A percentile compares a stretch with the other conserved stretches of the same genome.
Conservation (phyloP, 2,329 filamentous ascomycete genomes). For the Lachnellula hyalina region DNA sequence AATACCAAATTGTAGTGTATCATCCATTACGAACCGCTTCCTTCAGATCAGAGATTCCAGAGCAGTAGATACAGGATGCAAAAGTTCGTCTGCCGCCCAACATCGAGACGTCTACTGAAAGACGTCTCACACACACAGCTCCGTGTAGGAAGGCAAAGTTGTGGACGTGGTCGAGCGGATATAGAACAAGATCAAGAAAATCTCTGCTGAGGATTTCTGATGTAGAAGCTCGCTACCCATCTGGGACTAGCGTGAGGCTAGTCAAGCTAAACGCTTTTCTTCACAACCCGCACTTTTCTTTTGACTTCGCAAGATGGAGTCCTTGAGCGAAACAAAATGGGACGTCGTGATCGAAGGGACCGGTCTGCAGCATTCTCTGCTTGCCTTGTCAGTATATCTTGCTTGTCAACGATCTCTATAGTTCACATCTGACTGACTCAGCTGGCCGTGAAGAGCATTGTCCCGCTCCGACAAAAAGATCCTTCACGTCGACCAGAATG, state of each 20-base stretch:
- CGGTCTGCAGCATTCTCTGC: conserved; percentile 70
- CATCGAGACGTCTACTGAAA: conserved; percentile 52
- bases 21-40: conserved; percentile 78
- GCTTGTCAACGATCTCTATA: conserved; percentile 16
- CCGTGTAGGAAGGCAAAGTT: conserved; percentile 29
- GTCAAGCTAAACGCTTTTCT: conserved; percentile 4
- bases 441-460: conserved; percentile 65
- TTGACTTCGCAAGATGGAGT: conserved; percentile 54
- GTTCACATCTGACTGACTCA: conserved; percentile 67
- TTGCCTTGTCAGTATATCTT: conserved; percentile 59
- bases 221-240: conserved; percentile 5
- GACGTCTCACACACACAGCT: conserved; percentile 35
- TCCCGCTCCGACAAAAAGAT: conserved; percentile 89
- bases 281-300: conserved; percentile 14
- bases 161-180: conserved; percentile 38
- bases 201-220: conserved; percentile 9
- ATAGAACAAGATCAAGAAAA: conserved; percentile 32
- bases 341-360: conserved; percentile 77
- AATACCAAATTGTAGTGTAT: conserved; percentile 45
- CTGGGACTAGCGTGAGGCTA: conserved; percentile 16
- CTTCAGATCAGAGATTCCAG: conserved; percentile 69
- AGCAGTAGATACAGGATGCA: conserved; percentile 84
- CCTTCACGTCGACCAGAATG: conserved; percentile 81
- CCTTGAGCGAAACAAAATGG: conserved; percentile 68
- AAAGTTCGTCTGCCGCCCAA: conserved; percentile 59